Conservation (phyloP, 306 rosid genomes). For the Pterocarpus santalinus region DNA sequence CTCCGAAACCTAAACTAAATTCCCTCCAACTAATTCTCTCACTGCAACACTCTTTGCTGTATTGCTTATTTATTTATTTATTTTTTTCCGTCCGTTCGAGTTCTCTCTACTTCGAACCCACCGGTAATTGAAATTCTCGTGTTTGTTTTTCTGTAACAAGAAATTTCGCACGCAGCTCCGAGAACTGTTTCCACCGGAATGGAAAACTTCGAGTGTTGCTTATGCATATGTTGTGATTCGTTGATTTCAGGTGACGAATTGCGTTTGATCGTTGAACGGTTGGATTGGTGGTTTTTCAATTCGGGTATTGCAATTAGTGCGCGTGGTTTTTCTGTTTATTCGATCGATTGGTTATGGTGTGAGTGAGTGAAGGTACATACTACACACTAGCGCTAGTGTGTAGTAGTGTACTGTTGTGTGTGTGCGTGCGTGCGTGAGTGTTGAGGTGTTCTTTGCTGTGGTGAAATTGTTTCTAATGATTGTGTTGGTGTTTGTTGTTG, state of each 20-base stretch:
- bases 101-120: neutral
- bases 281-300: neutral
- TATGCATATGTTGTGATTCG: slow-evolving; percentile 10
- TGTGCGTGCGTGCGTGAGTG: slow-evolving; percentile 45
- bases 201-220: too few relatives aligned
- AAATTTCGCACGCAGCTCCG: neutral
- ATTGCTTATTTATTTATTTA: too few relatives aligned
- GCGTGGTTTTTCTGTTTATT: slow-evolving; percentile 10
- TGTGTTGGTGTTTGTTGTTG: slow-evolving; percentile 27
- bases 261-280: too few relatives aligned
- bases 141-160: neutral
- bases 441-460: slow-evolving; percentile 59
- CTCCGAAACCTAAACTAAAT: slow-evolving; percentile 24
- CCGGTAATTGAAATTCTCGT: slow-evolving; percentile 19
- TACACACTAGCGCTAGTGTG: neutral
- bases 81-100: neutral
- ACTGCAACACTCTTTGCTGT: too few relatives aligned
- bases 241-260: slow-evolving; percentile 51
- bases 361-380: slow-evolving; percentile 15
- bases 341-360: neutral
- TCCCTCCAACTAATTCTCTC: neutral
- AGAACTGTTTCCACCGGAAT: neutral
- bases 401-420: too few relatives aligned
- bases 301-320: neutral
- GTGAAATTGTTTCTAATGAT: slow-evolving; percentile 1